Evolutionary conservation across 352 stramenopile species (phyloP), one percentile per base, ranked within the genome.

Genomic region (Plasmopara viticola): DNA sequence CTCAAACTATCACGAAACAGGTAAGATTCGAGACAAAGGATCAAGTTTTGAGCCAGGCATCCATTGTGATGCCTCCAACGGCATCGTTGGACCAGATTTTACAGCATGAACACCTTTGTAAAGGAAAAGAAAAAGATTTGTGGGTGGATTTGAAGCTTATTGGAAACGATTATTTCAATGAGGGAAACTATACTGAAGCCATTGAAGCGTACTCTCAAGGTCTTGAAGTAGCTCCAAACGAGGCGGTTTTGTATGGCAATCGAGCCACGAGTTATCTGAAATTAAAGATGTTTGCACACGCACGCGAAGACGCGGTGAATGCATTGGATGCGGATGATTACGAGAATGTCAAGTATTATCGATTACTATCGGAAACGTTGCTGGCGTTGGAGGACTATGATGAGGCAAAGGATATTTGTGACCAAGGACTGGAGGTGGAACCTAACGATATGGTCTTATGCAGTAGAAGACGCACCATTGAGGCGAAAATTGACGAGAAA

Each of bases 241-340:
- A 74, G n/a, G 53, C 67, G 0, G 61, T 71, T 20, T 53, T 76
- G 3, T 64, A 53, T 51, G 55, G 58, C n/a, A 74, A 76, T 47
- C 46, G 70, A 34, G 63, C 66, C 31, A 63, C 54, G 49, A 72
- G 63, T 39, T 67, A 64, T 33, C 42, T 79, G 1, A 28, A 38
- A 13, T 20, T 70, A 20, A 58, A 66, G 40, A 34, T 69, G 39
- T 76, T 61, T 40, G 57, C 63, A 6, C 45, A 51, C 7, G 66
- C 66, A 1, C 50, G 60, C 0, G 60, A 72, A 47, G 70, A 76
- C 44, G 70, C 70, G 0, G 46, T 66, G 33, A 60, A 78, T 18
- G 69, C 66, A 2, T 15, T 78, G 43, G 59, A 65, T 14, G 40
- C 59, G 0, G 59, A 74, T 13, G 55, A 60, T 31, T 51, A 56